A percentile compares a stretch with the other conserved stretches of the same genome.
Conservation (phyloP, 1,139 yeast species). For the Yamadazyma mexicana region DNA sequence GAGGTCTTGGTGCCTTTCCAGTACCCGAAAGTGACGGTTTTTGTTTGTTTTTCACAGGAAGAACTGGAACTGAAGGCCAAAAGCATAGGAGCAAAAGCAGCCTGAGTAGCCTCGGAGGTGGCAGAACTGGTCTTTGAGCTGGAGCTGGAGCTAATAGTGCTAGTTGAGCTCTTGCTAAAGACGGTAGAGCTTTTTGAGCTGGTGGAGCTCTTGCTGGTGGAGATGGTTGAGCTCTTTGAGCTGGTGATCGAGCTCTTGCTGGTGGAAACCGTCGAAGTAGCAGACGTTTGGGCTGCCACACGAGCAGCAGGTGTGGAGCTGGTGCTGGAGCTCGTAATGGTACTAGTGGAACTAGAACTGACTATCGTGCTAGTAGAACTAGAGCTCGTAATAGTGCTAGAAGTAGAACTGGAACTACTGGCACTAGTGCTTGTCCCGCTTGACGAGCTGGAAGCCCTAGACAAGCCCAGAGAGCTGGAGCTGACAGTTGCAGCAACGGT, state of each 20-base stretch:
- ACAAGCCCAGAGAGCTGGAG: background rate
- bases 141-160: background rate
- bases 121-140: conserved; percentile 1
- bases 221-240: conserved; percentile 22
- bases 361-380: conserved; percentile 19
- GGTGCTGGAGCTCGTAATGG: conserved; percentile 14
- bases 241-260: conserved; percentile 8
- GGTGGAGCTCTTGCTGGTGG: conserved; percentile 7
- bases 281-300: background rate
- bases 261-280: conserved; percentile 19
- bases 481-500: no score
- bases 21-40: conserved; percentile 5
- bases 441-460: background rate
- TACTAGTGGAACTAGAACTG: conserved; percentile 21
- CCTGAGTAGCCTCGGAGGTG: no score
- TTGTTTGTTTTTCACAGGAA: background rate
- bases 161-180: background rate
- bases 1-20: conserved; percentile 14
- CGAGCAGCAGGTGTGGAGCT: conserved; percentile 10
- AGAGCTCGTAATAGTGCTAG: conserved; percentile 20
- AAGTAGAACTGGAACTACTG: background rate
- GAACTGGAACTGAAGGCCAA: background rate
- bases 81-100: no score
- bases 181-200: background rate
- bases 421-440: background rate